Percentiles rank a stretch among this genome's conserved stretches.
These are phyloP conservation scores for Carex pumila DNA, from an alignment of 176 grass and related monocot species.

Conservation along the genomic window DNA sequence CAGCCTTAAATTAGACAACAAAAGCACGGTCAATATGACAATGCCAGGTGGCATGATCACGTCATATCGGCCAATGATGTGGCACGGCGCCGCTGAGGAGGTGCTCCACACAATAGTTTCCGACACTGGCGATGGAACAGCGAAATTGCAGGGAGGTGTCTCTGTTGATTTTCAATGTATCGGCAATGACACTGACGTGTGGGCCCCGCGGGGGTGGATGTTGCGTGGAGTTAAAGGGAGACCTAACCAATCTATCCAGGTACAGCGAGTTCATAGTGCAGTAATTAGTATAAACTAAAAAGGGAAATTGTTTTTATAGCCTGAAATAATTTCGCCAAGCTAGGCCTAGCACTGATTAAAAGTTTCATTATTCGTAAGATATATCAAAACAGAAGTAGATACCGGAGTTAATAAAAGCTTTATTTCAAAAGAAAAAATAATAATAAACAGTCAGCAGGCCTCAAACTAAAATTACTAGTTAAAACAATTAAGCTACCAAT, in stretches of 20 bases:
- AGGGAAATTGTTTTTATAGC: not conserved
- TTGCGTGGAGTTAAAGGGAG: constrained; percentile 45
- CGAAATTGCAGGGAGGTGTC: constrained; percentile 53
- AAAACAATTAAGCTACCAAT: no score
- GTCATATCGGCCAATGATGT: constrained; percentile 78
- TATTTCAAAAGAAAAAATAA: no score
- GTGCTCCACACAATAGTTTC: constrained; percentile 60
- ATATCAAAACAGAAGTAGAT: no score
- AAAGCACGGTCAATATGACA: constrained; percentile 56
- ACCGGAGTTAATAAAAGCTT: no score
- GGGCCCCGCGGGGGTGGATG: constrained; percentile 27
- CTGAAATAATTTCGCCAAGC: no score
- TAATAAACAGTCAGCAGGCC: no score
- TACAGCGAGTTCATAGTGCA: not conserved
- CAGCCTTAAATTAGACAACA: constrained; percentile 57
- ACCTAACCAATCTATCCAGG: constrained; percentile 49
- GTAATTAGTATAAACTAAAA: not conserved
- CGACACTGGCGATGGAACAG: constrained; percentile 1
- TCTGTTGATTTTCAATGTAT: constrained; percentile 37
- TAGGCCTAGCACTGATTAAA: no score
- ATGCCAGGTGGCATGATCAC: constrained; percentile 77
- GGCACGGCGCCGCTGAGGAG: constrained; percentile 57
- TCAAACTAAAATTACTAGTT: not conserved
- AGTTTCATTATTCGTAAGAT: no score
- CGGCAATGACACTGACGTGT: not conserved